Evolutionary conservation across 768 basidiomycete genomes (phyloP).

Genomic region (Pulveroboletus sp.): DNA sequence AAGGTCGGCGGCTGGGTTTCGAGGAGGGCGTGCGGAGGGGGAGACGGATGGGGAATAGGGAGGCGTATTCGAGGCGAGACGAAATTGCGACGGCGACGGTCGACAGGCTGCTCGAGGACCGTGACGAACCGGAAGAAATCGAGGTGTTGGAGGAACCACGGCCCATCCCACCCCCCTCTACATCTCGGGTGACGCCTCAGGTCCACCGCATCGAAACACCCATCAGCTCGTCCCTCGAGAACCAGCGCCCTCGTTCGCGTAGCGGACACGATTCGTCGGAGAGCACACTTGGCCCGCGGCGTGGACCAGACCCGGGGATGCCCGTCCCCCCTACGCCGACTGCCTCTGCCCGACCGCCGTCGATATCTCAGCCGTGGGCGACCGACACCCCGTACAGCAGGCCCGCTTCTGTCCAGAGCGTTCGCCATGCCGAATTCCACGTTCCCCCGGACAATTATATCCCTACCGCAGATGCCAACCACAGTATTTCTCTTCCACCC

Average conservation of each 20-base stretch:
- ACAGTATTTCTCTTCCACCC: constrained; percentile 45
- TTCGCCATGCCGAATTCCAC: constrained; percentile 19
- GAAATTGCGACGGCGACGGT: constrained; percentile 20
- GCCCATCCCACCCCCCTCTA: constrained; percentile 16
- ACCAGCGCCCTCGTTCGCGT: constrained; percentile 17
- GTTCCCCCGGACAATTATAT: constrained; percentile 51
- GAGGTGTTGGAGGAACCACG: constrained; percentile 12
- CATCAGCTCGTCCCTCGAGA: constrained; percentile 15
- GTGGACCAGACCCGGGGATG: constrained; percentile 7
- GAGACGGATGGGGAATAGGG: constrained; percentile 28
- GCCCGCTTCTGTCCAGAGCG: constrained; percentile 17
- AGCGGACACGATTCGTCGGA: constrained; percentile 18
- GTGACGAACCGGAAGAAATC: constrained; percentile 23
- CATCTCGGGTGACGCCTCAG: constrained; percentile 19
- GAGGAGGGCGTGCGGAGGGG: constrained; percentile 46
- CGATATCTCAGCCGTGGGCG: constrained; percentile 17
- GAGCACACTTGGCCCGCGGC: constrained; percentile 11
- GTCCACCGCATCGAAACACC: constrained; percentile 25
- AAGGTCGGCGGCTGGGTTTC: constrained; percentile 52
- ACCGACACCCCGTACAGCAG: constrained; percentile 8
- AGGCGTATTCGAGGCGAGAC: constrained; percentile 19
- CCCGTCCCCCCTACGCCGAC: constrained; percentile 9
- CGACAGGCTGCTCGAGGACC: constrained; percentile 24
- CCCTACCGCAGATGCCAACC: constrained; percentile 39
- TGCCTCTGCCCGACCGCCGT: constrained; percentile 14